Evolutionary conservation across 306 rosid species (phyloP).

Genomic region (Quercus gilva): DNA sequence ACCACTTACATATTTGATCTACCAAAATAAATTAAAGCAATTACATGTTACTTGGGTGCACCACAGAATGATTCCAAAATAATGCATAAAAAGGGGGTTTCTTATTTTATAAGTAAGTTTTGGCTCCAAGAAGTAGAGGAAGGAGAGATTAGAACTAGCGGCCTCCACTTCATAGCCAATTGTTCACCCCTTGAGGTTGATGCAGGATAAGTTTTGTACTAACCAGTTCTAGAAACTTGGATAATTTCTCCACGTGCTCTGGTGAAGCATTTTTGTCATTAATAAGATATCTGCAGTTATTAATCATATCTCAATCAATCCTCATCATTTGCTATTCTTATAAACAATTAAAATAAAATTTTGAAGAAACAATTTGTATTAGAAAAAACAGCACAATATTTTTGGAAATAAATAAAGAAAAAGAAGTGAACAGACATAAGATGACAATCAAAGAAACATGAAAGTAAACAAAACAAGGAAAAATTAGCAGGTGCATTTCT

Average conservation of each 20-base stretch:
- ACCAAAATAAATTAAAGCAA: constrained; percentile 21
- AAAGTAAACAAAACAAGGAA: background rate
- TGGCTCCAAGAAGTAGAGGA: too few relatives aligned
- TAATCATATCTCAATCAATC: constrained; percentile 25
- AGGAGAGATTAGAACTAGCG: too few relatives aligned
- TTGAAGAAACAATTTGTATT: background rate
- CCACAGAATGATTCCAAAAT: constrained; percentile 7
- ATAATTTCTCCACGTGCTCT: constrained; percentile 43
- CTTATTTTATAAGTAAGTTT: too few relatives aligned
- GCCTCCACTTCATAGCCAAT: too few relatives aligned
- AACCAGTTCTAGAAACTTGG: constrained; percentile 82
- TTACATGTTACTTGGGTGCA: background rate
- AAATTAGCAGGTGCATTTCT: background rate
- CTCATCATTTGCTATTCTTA: constrained; percentile 13
- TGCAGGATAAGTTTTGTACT: constrained; percentile 28
- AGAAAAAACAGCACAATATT: background rate
- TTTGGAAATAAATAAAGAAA: background rate
- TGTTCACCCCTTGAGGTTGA: background rate
- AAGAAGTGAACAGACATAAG: constrained; percentile 3
- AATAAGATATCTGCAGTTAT: constrained; percentile 72
- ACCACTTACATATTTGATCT: constrained; percentile 91
- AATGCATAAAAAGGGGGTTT: background rate
- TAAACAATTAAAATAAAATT: constrained; percentile 4
- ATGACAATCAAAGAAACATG: constrained; percentile 11
- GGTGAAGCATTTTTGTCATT: constrained; percentile 47